A percentile compares a stretch with the other conserved stretches of the same genome.
These are phyloP conservation scores for Artemisia tridentata DNA, from an alignment of 129 eudicot genomes.

Conservation along the genomic window DNA sequence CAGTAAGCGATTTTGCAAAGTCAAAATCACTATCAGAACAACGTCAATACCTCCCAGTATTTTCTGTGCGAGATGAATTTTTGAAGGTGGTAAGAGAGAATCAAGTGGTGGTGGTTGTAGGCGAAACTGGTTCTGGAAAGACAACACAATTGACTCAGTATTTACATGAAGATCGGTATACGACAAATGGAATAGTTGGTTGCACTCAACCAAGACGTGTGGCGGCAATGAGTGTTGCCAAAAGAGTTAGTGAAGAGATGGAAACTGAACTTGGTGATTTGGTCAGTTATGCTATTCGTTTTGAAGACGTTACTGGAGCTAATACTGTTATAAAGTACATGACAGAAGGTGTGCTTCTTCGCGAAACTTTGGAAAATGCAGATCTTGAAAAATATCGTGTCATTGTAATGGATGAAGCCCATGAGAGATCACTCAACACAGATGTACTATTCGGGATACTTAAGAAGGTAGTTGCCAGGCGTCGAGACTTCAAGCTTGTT, in stretches of 20 bases:
- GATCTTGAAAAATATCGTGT: constrained; percentile 75
- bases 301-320: constrained; percentile 59
- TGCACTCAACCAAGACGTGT: constrained; percentile 87
- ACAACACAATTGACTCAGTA: constrained; percentile 33
- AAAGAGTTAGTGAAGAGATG: constrained; percentile 70
- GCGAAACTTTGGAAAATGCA: constrained; percentile 60
- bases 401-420: constrained; percentile 77
- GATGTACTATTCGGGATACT: constrained; percentile 64
- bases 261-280: constrained; percentile 54
- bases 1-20: no score
- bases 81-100: no score
- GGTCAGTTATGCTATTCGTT: constrained; percentile 72
- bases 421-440: constrained; percentile 62
- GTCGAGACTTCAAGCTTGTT: constrained; percentile 65
- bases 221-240: constrained; percentile 78
- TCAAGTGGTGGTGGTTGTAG: no score
- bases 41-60: no score
- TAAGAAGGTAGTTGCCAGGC: constrained; percentile 63
- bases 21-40: no score
- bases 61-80: no score
- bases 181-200: constrained; percentile 54
- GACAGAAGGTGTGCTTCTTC: constrained; percentile 73
- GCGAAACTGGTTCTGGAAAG: no score
- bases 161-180: constrained; percentile 63
- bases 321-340: constrained; percentile 61